Evolutionary conservation across 2,329 filamentous ascomycete species (phyloP).

Genomic region (Balansia obtecta): DNA sequence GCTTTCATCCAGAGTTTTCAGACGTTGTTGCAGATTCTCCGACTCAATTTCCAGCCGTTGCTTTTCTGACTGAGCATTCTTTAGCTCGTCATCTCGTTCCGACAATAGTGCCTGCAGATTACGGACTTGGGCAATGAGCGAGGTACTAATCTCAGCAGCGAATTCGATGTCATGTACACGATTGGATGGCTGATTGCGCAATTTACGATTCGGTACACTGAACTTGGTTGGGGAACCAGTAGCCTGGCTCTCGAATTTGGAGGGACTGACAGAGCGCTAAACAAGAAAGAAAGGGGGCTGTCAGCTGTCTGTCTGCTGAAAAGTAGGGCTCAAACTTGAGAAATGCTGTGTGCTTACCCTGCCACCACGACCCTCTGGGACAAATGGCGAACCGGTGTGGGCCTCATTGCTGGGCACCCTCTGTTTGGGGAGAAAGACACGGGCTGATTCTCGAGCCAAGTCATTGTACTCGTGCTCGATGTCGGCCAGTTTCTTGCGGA

Average conservation of each 20-base stretch:
- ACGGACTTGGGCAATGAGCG: slow-evolving; percentile 83
- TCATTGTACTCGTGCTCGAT: slow-evolving; percentile 95
- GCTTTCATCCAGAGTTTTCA: slow-evolving; percentile 79
- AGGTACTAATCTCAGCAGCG: slow-evolving; percentile 95
- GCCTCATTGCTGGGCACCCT: slow-evolving; percentile 60
- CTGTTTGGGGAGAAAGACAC: slow-evolving; percentile 78
- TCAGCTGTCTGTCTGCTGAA: no score
- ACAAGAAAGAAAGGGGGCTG: slow-evolving; percentile 1
- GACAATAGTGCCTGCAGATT: slow-evolving; percentile 74
- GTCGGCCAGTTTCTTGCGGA: slow-evolving; percentile 71
- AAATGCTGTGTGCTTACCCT: slow-evolving; percentile 31
- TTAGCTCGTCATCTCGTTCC: slow-evolving; percentile 80
- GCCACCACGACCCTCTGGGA: slow-evolving; percentile 37
- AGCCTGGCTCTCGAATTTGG: slow-evolving; percentile 73
- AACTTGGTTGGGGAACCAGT: slow-evolving; percentile 82
- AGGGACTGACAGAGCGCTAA: slow-evolving; percentile 58
- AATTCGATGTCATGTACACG: slow-evolving; percentile 94
- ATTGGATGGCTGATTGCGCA: slow-evolving; percentile 79
- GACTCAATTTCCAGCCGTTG: slow-evolving; percentile 72
- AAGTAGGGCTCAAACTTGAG: no score
- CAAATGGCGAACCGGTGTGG: slow-evolving; percentile 37
- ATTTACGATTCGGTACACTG: slow-evolving; percentile 72
- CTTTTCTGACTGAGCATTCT: slow-evolving; percentile 60
- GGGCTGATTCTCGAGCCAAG: slow-evolving; percentile 76
- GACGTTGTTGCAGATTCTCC: slow-evolving; percentile 64